These are phyloP conservation scores for Stentor coeruleus DNA, from an alignment of 73 alveolate species.

Conservation along the genomic window DNA sequence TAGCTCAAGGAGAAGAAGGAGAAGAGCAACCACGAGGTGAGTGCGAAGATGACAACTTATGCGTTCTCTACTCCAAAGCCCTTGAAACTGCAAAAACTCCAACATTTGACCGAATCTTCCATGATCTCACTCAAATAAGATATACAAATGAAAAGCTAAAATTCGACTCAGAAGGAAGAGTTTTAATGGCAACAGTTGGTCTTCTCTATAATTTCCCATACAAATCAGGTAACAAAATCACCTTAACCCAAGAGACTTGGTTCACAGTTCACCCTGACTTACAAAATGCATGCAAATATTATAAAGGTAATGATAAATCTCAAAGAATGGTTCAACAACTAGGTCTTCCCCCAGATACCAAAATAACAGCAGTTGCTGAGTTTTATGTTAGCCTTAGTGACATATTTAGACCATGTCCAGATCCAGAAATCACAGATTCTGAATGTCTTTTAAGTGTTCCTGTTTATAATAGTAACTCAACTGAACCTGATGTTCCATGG, in stretches of 20 bases:
- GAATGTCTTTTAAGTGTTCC: not conserved
- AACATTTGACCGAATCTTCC: not conserved
- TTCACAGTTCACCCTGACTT: not conserved
- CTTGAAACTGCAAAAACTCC: not conserved
- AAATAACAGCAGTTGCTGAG: not conserved
- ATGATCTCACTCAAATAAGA: not conserved
- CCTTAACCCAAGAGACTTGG: not conserved
- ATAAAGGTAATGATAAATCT: not conserved
- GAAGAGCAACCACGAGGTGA: not conserved
- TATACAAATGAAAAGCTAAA: not conserved
- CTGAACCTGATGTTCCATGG: not conserved
- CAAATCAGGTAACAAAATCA: not conserved
- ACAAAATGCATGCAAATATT: not conserved
- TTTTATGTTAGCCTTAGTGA: not conserved
- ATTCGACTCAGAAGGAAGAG: not conserved
- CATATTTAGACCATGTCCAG: not conserved
- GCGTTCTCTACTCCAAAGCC: not conserved
- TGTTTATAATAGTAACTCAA: not conserved
- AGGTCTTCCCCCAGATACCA: conserved; percentile 7
- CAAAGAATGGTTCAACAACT: not conserved
- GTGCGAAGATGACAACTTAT: not conserved
- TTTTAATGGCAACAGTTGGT: not conserved
- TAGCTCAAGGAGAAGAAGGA: too few species aligned
- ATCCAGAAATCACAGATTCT: not conserved
- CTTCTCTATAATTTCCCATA: not conserved